A percentile compares a stretch with the other conserved stretches of the same genome.
phyloP scores from a whole-genome alignment of 1,284 basidiomycete genomes.

The Cryptococcus amylolentus region DNA sequence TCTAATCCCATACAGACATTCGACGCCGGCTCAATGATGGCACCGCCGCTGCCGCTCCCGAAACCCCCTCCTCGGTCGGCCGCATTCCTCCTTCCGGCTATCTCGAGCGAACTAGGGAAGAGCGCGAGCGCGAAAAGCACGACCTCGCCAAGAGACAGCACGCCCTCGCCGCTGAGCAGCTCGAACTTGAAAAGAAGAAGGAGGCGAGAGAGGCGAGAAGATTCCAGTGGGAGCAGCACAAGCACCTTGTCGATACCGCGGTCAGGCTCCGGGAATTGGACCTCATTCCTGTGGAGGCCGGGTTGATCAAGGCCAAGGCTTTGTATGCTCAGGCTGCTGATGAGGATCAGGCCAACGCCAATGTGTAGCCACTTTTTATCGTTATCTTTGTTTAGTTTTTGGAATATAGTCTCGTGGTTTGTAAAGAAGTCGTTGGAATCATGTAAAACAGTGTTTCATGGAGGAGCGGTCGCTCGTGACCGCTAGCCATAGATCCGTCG shows the following conservation, averaged over 20 bases:
- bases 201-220: neutral
- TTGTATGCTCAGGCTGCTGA: conserved; percentile 1
- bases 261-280: conserved; percentile 1
- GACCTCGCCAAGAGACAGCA: conserved; percentile 1
- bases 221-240: conserved; percentile 3
- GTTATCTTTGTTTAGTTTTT: neutral
- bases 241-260: conserved; percentile 3
- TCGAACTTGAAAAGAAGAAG: neutral
- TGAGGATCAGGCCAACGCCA: neutral
- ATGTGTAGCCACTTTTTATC: neutral
- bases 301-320: neutral
- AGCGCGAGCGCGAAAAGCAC: conserved; percentile 5
- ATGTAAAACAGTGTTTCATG: neutral
- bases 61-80: neutral
- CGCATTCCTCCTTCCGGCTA: neutral
- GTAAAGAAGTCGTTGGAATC: neutral
- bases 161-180: neutral
- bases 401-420: neutral
- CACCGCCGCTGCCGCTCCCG: too few relatives aligned
- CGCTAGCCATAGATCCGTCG: too few relatives aligned
- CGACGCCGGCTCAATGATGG: conserved; percentile 1
- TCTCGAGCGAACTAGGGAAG: neutral
- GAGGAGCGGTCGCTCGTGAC: too few relatives aligned
- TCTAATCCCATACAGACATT: neutral
- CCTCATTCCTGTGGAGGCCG: neutral